phyloP scores from a whole-genome alignment of 139 green algal species.

The Asterochloris sp. region DNA sequence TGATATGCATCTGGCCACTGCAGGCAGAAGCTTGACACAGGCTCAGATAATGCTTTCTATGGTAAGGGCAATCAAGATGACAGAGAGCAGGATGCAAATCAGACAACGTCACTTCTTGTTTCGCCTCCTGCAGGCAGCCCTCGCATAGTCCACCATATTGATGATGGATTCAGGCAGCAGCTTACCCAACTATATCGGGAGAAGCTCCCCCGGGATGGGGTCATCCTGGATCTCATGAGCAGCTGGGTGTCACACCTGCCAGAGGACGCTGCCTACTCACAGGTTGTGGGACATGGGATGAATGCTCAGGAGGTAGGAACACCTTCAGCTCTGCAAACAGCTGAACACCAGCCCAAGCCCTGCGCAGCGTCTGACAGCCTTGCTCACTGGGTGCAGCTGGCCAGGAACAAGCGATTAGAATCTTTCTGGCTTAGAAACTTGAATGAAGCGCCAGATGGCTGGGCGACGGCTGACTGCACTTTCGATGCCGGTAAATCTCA shows the following conservation, averaged over 20 bases:
- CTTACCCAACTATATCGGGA: conserved; percentile 83
- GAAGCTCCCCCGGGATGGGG: conserved; percentile 46
- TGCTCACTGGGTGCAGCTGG: conserved; percentile 37
- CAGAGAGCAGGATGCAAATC: not conserved
- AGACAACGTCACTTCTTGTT: not conserved
- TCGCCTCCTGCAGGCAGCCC: conserved; percentile 21
- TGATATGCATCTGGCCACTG: not conserved
- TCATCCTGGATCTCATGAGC: conserved; percentile 69
- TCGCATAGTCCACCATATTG: conserved; percentile 72
- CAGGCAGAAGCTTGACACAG: conserved; percentile 60
- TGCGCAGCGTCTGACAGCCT: not conserved
- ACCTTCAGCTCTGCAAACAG: not conserved
- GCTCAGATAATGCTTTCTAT: conserved; percentile 68
- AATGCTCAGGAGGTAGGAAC: conserved; percentile 64
- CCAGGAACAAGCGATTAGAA: conserved; percentile 63
- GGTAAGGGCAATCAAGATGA: conserved; percentile 8
- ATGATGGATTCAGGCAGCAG: conserved; percentile 72
- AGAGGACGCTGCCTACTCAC: conserved; percentile 48
- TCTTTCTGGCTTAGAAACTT: conserved; percentile 76
- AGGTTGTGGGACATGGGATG: conserved; percentile 85
- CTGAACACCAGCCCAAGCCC: not conserved
- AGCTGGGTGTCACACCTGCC: conserved; percentile 83
- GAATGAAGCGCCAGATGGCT: conserved; percentile 62
- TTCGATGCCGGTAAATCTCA: conserved; percentile 65
- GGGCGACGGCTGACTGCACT: conserved; percentile 51